A percentile compares a stretch with the other conserved stretches of the same genome.
phyloP scores from a whole-genome alignment of 768 basidiomycete species.

The Gloeophyllum trabeum region DNA sequence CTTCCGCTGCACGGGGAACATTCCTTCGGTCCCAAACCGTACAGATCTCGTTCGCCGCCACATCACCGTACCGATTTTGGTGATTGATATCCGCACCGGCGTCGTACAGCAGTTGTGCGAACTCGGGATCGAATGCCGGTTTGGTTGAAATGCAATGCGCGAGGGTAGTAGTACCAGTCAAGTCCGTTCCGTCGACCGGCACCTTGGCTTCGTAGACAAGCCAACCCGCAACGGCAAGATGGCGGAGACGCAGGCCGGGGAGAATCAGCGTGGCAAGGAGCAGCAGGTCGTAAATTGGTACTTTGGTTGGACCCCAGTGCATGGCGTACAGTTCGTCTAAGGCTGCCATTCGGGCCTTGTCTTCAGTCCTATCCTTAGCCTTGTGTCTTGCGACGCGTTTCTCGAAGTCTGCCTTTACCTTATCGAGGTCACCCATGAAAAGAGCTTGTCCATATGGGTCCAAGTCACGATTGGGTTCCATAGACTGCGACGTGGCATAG shows the following conservation, averaged over 20 bases:
- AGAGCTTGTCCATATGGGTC: slow-evolving; percentile 20
- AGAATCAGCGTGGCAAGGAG: slow-evolving; percentile 18
- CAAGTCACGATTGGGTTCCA: slow-evolving; percentile 25
- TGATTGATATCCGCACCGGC: slow-evolving; percentile 30
- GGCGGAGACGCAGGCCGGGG: slow-evolving; percentile 10
- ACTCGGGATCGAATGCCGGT: slow-evolving; percentile 27
- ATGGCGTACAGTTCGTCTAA: slow-evolving; percentile 20
- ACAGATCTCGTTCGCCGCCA: slow-evolving; percentile 26
- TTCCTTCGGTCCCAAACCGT: slow-evolving; percentile 17
- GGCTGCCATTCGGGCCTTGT: slow-evolving; percentile 10
- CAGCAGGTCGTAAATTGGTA: slow-evolving; percentile 27
- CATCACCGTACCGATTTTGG: slow-evolving; percentile 28
- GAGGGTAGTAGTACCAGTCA: slow-evolving; percentile 29
- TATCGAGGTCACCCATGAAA: slow-evolving; percentile 14
- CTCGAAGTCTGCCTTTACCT: slow-evolving; percentile 16
- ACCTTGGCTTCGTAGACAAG: slow-evolving; percentile 22
- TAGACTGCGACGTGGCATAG: slow-evolving; percentile 21
- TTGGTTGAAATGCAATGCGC: slow-evolving; percentile 30
- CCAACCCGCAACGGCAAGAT: slow-evolving; percentile 22
- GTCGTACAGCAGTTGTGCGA: slow-evolving; percentile 28
- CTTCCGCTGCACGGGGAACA: slow-evolving; percentile 14
- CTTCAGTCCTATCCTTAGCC: background rate
- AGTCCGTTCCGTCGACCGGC: slow-evolving; percentile 24
- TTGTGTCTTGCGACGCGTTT: slow-evolving; percentile 10
- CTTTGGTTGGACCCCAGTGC: slow-evolving; percentile 28